Evolutionary conservation across 2,329 filamentous ascomycete species (phyloP).

Genomic region (Trichoderma sp.): DNA sequence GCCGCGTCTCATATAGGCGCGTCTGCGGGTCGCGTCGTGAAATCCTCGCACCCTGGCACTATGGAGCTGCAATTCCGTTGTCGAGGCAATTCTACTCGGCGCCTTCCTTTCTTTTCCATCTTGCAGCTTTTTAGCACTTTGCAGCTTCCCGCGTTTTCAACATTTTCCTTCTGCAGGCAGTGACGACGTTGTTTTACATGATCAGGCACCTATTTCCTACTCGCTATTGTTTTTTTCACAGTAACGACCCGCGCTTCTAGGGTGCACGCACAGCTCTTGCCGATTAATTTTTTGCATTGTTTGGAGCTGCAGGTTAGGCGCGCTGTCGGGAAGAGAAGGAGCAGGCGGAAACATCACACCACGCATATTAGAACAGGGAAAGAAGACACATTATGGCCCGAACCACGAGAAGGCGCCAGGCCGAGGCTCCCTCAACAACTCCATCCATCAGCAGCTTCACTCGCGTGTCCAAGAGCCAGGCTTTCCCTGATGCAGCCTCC

Average conservation of each 20-base stretch:
- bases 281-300: background rate
- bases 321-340: background rate
- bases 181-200: background rate
- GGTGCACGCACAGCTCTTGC: background rate
- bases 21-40: conserved; percentile 23
- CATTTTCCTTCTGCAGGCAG: background rate
- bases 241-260: background rate
- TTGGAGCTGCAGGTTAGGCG: conserved; percentile 14
- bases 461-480: conserved; percentile 49
- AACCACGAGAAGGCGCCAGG: conserved; percentile 27
- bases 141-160: background rate
- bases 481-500: conserved; percentile 31
- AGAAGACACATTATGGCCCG: conserved; percentile 25
- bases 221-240: background rate
- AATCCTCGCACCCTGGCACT: background rate
- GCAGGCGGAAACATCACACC: background rate
- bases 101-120: background rate
- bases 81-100: conserved; percentile 23
- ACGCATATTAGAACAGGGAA: background rate
- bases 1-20: conserved; percentile 15
- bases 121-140: background rate
- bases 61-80: conserved; percentile 13
- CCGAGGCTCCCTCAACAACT: conserved; percentile 24
- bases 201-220: background rate
- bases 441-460: conserved; percentile 48